Base-by-base conservation (phyloP, 257 asterid species). In the Catharanthus roseus region DNA sequence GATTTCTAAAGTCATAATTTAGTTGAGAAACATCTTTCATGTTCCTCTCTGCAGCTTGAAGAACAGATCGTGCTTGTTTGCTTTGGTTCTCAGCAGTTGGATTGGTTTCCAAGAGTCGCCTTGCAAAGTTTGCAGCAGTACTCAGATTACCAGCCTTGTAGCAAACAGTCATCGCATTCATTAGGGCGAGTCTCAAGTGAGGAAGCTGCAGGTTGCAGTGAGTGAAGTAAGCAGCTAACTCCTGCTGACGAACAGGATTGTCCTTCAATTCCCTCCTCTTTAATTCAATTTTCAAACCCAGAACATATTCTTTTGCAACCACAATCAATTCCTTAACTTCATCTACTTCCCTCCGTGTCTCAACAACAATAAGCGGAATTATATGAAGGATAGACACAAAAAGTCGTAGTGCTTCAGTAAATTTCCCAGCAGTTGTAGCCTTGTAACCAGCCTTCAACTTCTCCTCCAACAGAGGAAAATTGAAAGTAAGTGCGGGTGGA, bases 221-320 rank as follows among this genome's bases (percentile, higher is more conserved):
- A 19, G 98, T 92, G 72, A 92, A 92, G 70, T 89, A 92, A 33
- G 98, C 96, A 11, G 96, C 96, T n/a, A 92, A 84, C 75, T 92
- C 98, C 77, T 89, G 98, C 77, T 86, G 96, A 75, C 96, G 98
- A 67, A 81, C 70, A 0, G 90, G 96, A 38, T 92, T 62, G 45
- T 84, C 96, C 73, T 60, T 86, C 67, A 80, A 24, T 75, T 88
- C 92, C 87, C 85, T 92, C 85, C 93, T 88, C 84, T 83, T 85
- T 31, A 92, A 87, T 84, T 92, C 98, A 90, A 92, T 83, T 71
- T 89, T 83, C 78, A 89, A 53, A 67, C 92, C 96, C 26, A 89
- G 83, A 71, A 85, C 91, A 39, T 92, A 92, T 65, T 89, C 98
- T 75, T 80, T 89, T 7, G 83, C 96, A 13, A 92, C 84, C 50